These are phyloP conservation scores for Zea mays DNA, from an alignment of 176 grass and related monocot species.

Conservation along the genomic window DNA sequence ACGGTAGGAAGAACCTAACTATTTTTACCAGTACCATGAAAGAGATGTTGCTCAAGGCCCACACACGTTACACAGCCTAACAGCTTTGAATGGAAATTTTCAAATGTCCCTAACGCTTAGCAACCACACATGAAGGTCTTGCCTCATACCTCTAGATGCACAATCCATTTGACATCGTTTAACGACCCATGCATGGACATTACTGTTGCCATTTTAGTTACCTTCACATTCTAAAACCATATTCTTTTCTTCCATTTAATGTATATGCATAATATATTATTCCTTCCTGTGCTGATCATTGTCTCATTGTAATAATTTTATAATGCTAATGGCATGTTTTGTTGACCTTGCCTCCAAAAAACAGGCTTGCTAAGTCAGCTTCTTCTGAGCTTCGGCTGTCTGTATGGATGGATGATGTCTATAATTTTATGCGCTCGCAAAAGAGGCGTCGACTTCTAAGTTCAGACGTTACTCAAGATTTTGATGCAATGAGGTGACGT, in stretches of 20 bases:
- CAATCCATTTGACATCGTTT: slow-evolving; percentile 11
- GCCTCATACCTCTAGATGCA: background rate
- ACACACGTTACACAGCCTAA: too few relatives aligned
- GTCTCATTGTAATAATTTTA: slow-evolving; percentile 23
- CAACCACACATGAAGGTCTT: slow-evolving; percentile 21
- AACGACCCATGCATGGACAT: slow-evolving; percentile 18
- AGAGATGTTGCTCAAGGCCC: too few relatives aligned
- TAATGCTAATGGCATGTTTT: slow-evolving; percentile 30
- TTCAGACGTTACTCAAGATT: slow-evolving; percentile 35
- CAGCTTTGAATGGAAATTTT: background rate
- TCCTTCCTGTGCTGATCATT: background rate
- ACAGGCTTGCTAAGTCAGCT: slow-evolving; percentile 66
- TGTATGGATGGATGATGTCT: slow-evolving; percentile 72
- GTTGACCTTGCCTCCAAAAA: slow-evolving; percentile 24
- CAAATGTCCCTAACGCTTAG: background rate
- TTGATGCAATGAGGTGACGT: slow-evolving; percentile 62
- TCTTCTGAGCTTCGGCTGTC: slow-evolving; percentile 62
- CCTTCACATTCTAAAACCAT: background rate
- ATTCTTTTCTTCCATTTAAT: background rate
- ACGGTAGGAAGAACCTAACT: too few relatives aligned
- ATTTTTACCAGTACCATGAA: too few relatives aligned
- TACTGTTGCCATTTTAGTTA: slow-evolving; percentile 1
- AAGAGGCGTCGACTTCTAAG: slow-evolving; percentile 58
- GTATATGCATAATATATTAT: background rate
- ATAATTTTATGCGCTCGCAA: slow-evolving; percentile 62